Conservation (phyloP, 306 rosid species). For the Vachellia pachyceras region DNA sequence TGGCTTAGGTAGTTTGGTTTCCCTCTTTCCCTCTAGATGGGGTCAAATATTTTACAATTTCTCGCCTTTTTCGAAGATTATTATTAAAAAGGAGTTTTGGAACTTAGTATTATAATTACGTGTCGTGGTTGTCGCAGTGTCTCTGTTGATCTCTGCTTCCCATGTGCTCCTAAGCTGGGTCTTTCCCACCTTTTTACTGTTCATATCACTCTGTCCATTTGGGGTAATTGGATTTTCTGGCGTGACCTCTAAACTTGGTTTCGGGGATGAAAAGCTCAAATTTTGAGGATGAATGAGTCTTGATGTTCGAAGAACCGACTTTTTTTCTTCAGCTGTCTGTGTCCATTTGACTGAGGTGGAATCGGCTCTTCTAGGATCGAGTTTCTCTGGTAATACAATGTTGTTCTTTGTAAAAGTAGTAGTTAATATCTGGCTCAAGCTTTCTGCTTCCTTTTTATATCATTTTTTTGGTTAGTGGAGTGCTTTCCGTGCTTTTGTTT, state of each 20-base stretch:
- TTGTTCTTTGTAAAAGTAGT: constrained; percentile 22
- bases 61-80: constrained; percentile 37
- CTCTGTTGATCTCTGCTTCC: constrained; percentile 47
- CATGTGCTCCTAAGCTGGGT: constrained; percentile 70
- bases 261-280: constrained; percentile 44
- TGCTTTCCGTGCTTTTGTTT: constrained; percentile 45
- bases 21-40: constrained; percentile 39
- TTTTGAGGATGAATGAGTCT: constrained; percentile 38
- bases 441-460: constrained; percentile 36
- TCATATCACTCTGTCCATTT: constrained; percentile 39
- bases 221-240: constrained; percentile 1
- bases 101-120: constrained; percentile 50
- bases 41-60: constrained; percentile 40
- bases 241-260: constrained; percentile 25
- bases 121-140: constrained; percentile 42
- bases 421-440: background rate
- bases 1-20: background rate
- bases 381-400: constrained; percentile 52
- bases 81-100: constrained; percentile 30
- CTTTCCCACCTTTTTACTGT: constrained; percentile 34
- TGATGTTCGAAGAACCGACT: constrained; percentile 43
- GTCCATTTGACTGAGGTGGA: constrained; percentile 38
- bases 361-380: constrained; percentile 71
- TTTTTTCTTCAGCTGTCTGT: constrained; percentile 44
- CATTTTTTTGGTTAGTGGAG: constrained; percentile 16